Base-by-base conservation (phyloP, 2,329 filamentous ascomycete species). In the Calonectria pseudoreteaudii region DNA sequence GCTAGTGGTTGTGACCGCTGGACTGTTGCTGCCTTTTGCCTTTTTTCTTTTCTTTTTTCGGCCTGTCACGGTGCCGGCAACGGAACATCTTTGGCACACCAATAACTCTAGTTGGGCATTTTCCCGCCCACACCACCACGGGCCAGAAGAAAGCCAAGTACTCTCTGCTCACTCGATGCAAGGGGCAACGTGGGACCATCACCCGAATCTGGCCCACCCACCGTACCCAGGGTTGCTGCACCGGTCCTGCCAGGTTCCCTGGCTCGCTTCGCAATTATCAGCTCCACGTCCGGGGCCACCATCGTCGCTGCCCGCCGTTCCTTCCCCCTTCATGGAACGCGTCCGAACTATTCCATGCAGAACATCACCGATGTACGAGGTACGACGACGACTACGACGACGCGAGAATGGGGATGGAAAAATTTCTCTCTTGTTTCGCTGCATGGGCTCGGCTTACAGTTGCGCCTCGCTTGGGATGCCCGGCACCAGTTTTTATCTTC, bases 131-230 rank as follows among this genome's bases (percentile, higher is more conserved):
- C 34, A 52, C 34, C 56, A n/a, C n/a, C n/a, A 47, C 44, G n/a
- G 44, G 44, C 44, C n/a, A 47, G 44, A 10, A 47, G 44, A n/a
- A 2, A 23, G 44, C 44, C 44, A 2, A 23, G 44, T n/a, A 23
- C 5, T 18, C 41, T 47, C n/a, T 47, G 56, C 34, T 28, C n/a
- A 26, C 34, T 38, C n/a, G 36, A 23, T 38, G 64, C 65, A 41
- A 56, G 65, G 49, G 49, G 50, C 65, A 67, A 28, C 47, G 41
- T 67, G 65, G 65, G 65, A 67, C 65, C 44, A 67, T 53, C 16
- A 28, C 56, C 34, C 56, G 56, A 60, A 41, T 62, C 34, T 62
- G 56, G 56, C 41, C 56, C 36, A 62, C 56, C 36, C 56, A 62
- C 34, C 56, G 56, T 23, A 41, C 56, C 36, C 56, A 41, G 23